Evolutionary conservation across 2,329 filamentous ascomycete species (phyloP), one percentile per base, ranked within the genome.

Genomic region (Botrytis cinerea): DNA sequence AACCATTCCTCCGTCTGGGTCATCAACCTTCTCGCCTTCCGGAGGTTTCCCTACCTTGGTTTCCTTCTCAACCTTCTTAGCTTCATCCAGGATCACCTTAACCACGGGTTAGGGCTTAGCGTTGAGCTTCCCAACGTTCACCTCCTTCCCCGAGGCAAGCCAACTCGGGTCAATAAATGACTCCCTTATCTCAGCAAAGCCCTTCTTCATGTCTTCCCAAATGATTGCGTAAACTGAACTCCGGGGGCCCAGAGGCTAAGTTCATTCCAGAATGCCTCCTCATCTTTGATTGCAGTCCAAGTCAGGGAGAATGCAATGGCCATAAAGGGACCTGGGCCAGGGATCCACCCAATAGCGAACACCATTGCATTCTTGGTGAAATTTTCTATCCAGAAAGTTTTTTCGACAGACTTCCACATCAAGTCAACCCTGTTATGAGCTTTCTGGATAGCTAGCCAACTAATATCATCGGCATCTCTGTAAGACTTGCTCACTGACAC

Each of bases 301-400:
- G 63, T 45, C 18, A 67, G 43, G 38, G 63, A 45, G 20, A 67
- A 67, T 6, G 48, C n/a, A 7, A 67, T 67, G 2, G 63, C 63
- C 25, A 67, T 25, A 20, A 67, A 67, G 35, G 63, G 63, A 20
- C 63, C 63, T 2, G 63, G 28, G 28, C 48, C 63, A 32, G 45
- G 63, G 18, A 67, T 67, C 43, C 48, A 48, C 7, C n/a, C 32
- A 14, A 67, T 22, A 20, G 32, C n/a, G 38, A 32, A 48, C 28
- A 45, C 48, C 43, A 67, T n/a, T 14, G 48, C 63, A 38, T 67
- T 32, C n/a, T 28, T 67, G 43, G 48, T 32, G 63, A 67, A 67
- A n/a, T 67, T 32, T 25, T 46, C 32, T 8, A 67, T 43, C 63
- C 63, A 67, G 32, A 9, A 48, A 22, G n/a, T 32, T 25, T 45